A percentile compares a stretch with the other conserved stretches of the same genome.
phyloP scores from a whole-genome alignment of 257 asterid genomes.

The Buddleja alternifolia region DNA sequence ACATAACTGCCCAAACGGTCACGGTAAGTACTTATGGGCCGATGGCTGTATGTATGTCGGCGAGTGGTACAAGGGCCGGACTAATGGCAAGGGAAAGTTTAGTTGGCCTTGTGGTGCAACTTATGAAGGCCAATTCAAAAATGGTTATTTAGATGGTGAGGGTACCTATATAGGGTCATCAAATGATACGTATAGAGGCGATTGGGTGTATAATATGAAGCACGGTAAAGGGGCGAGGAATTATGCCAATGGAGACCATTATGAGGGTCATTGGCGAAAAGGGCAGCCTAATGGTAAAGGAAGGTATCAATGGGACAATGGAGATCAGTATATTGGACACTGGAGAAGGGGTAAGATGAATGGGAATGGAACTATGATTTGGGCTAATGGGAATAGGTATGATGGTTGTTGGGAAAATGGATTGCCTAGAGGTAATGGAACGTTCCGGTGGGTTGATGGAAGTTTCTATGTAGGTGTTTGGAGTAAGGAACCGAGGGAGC shows the following conservation, averaged over 20 bases:
- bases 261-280: slow-evolving; percentile 71
- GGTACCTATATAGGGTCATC: slow-evolving; percentile 72
- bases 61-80: slow-evolving; percentile 68
- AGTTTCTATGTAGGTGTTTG: slow-evolving; percentile 86
- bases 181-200: slow-evolving; percentile 64
- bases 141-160: slow-evolving; percentile 81
- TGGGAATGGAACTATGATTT: slow-evolving; percentile 75
- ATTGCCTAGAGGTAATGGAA: slow-evolving; percentile 79
- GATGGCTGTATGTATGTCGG: slow-evolving; percentile 95
- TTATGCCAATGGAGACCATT: slow-evolving; percentile 73
- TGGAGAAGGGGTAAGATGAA: slow-evolving; percentile 83
- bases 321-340: slow-evolving; percentile 74
- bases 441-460: slow-evolving; percentile 74
- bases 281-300: slow-evolving; percentile 79
- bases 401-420: slow-evolving; percentile 89
- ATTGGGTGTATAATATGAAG: slow-evolving; percentile 68
- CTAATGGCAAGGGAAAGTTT: slow-evolving; percentile 73
- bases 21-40: slow-evolving; percentile 80
- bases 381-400: slow-evolving; percentile 72
- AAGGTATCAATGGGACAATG: slow-evolving; percentile 74
- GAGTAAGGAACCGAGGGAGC: slow-evolving; percentile 71
- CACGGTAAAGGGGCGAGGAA: slow-evolving; percentile 72
- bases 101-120: slow-evolving; percentile 98
- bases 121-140: slow-evolving; percentile 85
- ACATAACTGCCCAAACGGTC: slow-evolving; percentile 61